Percentiles rank a stretch among this genome's conserved stretches.
phyloP scores from a whole-genome alignment of 768 basidiomycete species.

The Dacryopinax primogenitus region DNA sequence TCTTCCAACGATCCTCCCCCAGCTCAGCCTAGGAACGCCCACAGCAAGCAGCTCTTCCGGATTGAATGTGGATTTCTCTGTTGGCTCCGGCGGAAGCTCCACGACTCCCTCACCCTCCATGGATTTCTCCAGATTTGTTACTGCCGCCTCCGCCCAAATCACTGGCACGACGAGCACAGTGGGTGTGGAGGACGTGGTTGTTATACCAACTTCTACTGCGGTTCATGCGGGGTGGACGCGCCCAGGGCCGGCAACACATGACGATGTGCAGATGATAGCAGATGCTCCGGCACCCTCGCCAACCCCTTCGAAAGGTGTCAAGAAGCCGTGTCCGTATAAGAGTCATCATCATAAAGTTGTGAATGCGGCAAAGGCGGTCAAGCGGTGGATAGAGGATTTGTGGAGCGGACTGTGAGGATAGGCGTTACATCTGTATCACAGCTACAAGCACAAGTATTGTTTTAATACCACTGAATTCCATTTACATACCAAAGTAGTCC shows the following conservation, averaged over 20 bases:
- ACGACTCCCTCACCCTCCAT: neutral
- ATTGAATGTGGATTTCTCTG: too few species aligned
- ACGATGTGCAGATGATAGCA: neutral
- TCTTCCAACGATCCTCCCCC: neutral
- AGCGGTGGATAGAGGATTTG: neutral
- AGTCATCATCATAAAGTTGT: neutral
- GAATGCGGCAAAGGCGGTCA: neutral
- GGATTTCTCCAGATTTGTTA: neutral
- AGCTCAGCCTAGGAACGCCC: neutral
- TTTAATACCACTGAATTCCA: too few species aligned
- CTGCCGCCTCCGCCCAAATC: neutral
- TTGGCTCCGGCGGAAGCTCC: neutral
- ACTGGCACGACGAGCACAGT: neutral
- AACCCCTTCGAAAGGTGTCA: neutral
- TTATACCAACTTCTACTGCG: neutral
- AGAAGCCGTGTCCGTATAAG: neutral
- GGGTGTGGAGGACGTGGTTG: neutral
- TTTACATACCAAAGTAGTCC: too few species aligned
- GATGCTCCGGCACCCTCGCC: neutral
- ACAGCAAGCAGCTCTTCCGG: neutral
- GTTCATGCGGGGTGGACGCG: neutral
- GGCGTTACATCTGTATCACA: too few species aligned
- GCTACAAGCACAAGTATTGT: too few species aligned
- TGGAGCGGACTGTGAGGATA: neutral
- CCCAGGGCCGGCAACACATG: neutral